Base-by-base conservation (phyloP, 2,329 filamentous ascomycete genomes). In the Drechmeria coniospora region DNA sequence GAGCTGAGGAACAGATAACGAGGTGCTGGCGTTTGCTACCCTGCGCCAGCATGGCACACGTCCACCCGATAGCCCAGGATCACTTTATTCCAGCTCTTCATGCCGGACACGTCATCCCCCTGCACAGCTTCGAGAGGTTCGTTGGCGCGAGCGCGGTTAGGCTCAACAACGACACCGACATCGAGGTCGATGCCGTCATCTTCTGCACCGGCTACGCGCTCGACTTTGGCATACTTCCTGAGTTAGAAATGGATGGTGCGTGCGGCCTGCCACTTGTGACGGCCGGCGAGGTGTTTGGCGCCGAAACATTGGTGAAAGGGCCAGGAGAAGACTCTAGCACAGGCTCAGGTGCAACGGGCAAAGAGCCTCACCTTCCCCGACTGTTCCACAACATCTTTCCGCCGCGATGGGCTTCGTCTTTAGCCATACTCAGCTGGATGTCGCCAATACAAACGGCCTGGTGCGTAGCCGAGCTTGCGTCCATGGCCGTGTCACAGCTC, bases 331-430 rank as follows among this genome's bases (percentile, higher is more conserved):
- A 20, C 22, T 21, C 23, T 29, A 20, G 29, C n/a, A n/a, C n/a
- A n/a, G n/a, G n/a, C 34, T 8, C 17, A 30, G 10, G 21, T 20
- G 5, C 29, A 30, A 40, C 43, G 30, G 27, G 32, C 7, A 10
- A 20, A 10, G 7, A 20, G 18, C 18, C 18, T 6, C 17, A 41
- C 1, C 41, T 54, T 4, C 44, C 49, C 8, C 31, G 45, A 4
- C 39, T 60, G 4, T 60, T 51, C 30, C 48, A 50, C 26, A 57
- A 57, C 33, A 37, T 59, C 4, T 59, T 62, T 37, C 54, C 56
- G 2, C 43, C 53, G 0, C 36, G 44, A 12, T 44, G 52, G 13
- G 51, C 55, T 6, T 46, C 57, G 21, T 56, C 53, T 13, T 45
- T 61, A 14, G 59, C 53, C 0, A 49, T 59, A 28, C 33, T 56